These are phyloP conservation scores for Leccinum discolor DNA, from an alignment of 1,284 basidiomycete species.

Conservation along the genomic window DNA sequence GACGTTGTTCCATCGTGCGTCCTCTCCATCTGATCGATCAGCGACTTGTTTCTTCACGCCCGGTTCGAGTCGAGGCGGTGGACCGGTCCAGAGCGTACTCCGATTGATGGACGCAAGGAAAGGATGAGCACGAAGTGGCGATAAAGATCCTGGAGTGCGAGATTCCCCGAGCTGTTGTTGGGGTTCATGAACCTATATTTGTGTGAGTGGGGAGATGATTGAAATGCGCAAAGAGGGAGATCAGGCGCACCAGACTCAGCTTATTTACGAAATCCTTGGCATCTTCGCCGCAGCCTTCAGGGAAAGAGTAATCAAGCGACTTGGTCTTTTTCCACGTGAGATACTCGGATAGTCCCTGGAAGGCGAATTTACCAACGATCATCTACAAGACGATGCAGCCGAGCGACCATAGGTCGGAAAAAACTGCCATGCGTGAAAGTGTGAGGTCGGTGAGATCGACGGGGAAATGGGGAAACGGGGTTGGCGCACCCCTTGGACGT, in stretches of 20 bases:
- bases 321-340: conserved; percentile 83
- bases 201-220: background rate
- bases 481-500: conserved; percentile 63
- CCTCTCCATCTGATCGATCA: conserved; percentile 39
- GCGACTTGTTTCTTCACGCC: conserved; percentile 53
- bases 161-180: conserved; percentile 68
- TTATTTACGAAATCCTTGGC: conserved; percentile 71
- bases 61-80: conserved; percentile 58
- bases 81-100: conserved; percentile 72
- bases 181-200: conserved; percentile 70
- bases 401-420: conserved; percentile 91
- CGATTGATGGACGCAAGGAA: conserved; percentile 79
- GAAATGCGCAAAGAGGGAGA: background rate
- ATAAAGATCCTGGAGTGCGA: conserved; percentile 43
- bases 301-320: conserved; percentile 71
- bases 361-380: conserved; percentile 91
- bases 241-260: conserved; percentile 60
- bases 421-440: conserved; percentile 44
- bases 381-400: conserved; percentile 98
- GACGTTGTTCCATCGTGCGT: conserved; percentile 48
- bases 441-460: background rate
- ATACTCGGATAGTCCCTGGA: conserved; percentile 85
- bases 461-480: background rate
- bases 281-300: conserved; percentile 70
- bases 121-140: conserved; percentile 67